These are phyloP conservation scores for Apostasia ramifera DNA, from an alignment of 106 monocot genomes.

Conservation along the genomic window DNA sequence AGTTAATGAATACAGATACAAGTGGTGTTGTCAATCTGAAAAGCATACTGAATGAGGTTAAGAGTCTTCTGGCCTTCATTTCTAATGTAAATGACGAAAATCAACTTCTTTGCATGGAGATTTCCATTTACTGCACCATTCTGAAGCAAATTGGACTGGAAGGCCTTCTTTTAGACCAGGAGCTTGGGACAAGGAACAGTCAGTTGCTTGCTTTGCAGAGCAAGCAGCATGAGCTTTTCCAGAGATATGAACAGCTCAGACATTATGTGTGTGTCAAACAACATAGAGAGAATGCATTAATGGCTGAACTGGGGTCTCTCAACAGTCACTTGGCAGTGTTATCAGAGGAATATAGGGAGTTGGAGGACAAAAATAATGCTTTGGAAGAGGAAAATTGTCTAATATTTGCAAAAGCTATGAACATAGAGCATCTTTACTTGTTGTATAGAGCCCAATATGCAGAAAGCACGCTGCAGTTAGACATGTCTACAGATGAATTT, in stretches of 20 bases:
- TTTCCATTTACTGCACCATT: conserved; percentile 30
- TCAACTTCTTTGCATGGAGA: conserved; percentile 26
- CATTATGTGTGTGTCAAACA: conserved; percentile 13
- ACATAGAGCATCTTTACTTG: conserved; percentile 33
- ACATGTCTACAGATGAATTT: conserved; percentile 21
- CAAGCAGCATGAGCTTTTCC: conserved; percentile 22
- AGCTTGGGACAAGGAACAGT: conserved; percentile 7
- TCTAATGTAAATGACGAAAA: conserved; percentile 14
- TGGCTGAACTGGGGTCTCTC: conserved; percentile 20
- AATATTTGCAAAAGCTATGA: conserved; percentile 23
- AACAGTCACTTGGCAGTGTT: conserved; percentile 17
- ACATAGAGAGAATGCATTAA: conserved; percentile 15
- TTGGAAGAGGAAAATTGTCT: conserved; percentile 36
- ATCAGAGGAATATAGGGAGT: conserved; percentile 13
- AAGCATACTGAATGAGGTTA: conserved; percentile 10
- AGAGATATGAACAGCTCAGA: conserved; percentile 20
- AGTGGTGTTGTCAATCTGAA: not conserved
- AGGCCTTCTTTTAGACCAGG: not conserved
- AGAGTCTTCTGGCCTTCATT: conserved; percentile 5
- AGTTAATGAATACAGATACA: not conserved
- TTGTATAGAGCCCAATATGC: conserved; percentile 23
- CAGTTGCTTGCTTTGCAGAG: conserved; percentile 16
- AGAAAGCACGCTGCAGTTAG: conserved; percentile 28
- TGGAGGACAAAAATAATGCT: conserved; percentile 21
- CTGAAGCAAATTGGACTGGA: conserved; percentile 32